Conservation (phyloP, 768 basidiomycete species). For the Dacryopinax spathularia region DNA sequence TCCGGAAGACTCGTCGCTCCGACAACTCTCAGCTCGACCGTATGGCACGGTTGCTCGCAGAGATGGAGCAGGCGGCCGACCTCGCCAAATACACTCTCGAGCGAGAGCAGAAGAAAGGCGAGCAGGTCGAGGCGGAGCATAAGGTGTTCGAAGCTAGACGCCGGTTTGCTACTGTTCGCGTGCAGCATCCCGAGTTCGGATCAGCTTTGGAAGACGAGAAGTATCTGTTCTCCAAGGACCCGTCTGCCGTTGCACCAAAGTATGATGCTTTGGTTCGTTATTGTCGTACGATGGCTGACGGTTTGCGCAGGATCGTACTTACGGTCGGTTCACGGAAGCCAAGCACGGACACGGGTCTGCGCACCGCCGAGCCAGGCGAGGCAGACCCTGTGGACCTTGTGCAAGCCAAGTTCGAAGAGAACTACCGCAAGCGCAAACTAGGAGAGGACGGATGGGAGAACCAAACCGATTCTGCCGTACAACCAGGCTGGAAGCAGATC, state of each 20-base stretch:
- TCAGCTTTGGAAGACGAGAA: conserved; percentile 53
- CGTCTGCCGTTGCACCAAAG: conserved; percentile 21
- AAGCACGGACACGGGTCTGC: not conserved
- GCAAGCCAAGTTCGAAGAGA: conserved; percentile 1
- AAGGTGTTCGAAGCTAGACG: conserved; percentile 68
- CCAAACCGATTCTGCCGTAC: not conserved
- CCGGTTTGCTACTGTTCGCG: conserved; percentile 30
- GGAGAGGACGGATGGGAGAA: conserved; percentile 1
- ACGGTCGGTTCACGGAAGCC: conserved; percentile 3
- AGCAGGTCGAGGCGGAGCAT: conserved; percentile 41
- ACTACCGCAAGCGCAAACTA: conserved; percentile 2
- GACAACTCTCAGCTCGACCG: conserved; percentile 84
- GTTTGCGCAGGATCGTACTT: conserved; percentile 35
- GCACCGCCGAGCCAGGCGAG: not conserved
- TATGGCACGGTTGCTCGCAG: conserved; percentile 61
- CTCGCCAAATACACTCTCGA: conserved; percentile 52
- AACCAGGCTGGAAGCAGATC: not conserved
- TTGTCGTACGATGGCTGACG: conserved; percentile 8
- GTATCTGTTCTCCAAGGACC: conserved; percentile 56
- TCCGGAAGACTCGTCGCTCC: conserved; percentile 84
- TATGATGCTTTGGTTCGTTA: conserved; percentile 7
- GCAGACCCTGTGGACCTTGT: not conserved
- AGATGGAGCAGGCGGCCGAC: conserved; percentile 57
- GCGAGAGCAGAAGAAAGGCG: conserved; percentile 67
- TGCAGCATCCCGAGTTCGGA: conserved; percentile 34